Percentiles rank a stretch among this genome's conserved stretches.
Conservation (phyloP, 2,329 filamentous ascomycete genomes). For the Ilyonectria sp. region DNA sequence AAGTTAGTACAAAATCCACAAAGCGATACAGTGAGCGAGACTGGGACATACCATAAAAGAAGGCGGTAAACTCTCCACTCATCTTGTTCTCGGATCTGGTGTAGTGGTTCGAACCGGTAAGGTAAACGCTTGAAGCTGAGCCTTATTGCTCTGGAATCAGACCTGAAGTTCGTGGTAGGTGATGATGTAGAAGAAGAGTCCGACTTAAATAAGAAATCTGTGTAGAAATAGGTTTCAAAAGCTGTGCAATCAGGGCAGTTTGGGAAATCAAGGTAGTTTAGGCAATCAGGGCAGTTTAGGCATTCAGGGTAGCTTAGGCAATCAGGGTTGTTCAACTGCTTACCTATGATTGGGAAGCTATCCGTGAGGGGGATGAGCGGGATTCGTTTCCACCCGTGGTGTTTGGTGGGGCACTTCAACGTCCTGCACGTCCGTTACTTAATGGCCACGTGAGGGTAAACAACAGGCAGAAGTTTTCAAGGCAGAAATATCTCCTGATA, state of each 20-base stretch:
- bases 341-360: background rate
- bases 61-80: constrained; percentile 63
- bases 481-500: background rate
- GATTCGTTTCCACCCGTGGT: background rate
- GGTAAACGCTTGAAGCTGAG: background rate
- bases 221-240: background rate
- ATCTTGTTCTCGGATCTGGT: constrained; percentile 46
- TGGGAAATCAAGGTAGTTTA: no score
- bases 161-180: background rate
- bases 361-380: background rate
- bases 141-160: background rate
- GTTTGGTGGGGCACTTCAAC: constrained; percentile 2
- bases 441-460: background rate
- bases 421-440: background rate
- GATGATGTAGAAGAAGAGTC: background rate
- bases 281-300: no score
- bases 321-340: background rate
- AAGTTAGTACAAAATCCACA: constrained; percentile 5
- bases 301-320: background rate
- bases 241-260: background rate
- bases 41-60: constrained; percentile 70
- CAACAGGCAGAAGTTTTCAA: background rate
- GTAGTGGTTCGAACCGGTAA: background rate
- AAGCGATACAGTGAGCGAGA: background rate
- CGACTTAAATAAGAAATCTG: no score